Evolutionary conservation across 805 yeast genomes (phyloP), one percentile per base, ranked within the genome.

Genomic region (Saccharomycopsis sp.): DNA sequence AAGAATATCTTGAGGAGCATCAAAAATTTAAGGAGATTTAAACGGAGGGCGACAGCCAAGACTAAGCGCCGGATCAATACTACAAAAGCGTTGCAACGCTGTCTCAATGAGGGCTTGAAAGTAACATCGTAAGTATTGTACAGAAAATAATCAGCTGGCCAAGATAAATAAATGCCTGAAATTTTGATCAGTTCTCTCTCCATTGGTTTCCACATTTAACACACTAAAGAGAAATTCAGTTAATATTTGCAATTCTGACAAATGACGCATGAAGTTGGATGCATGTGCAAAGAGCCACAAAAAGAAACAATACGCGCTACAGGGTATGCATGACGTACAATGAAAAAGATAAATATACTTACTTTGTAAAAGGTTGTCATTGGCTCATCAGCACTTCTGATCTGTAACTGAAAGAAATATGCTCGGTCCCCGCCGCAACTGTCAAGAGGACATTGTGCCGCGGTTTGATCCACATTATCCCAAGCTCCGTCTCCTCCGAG

Each of bases 381-480:
- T 23, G 99, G 99, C 75, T 94, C 99, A 79, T 94, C 99, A 1
- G 99, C 99, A 61, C 96, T 88, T 72, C 99, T 80, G 67, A 94
- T 94, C 72, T 94, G 99, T 60, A 94, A 76, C 73, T 94, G 98
- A 79, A 91, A 94, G 77, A 89, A 94, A 73, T 94, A 94, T 0
- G 99, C 99, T 71, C 90, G 89, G 64, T 83, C 87, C 63, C 86
- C 85, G 47, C 89, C 96, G 75, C 99, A 94, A 1, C 76, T 68
- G 58, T 89, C 96, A 50, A 82, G 77, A 2, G 97, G 97, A 76
- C 99, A 92, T 69, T 92, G 96, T 0, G 92, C 89, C 1, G 84
- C 77, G 0, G 98, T 94, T 69, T 94, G 97, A 69, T 94, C 99
- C 24, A 94, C 99, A 68, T 94, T 92, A 70, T 92, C 98, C 99